Base-by-base conservation (phyloP, 176 grass and related monocot genomes). In the Saccharum officinarum region DNA sequence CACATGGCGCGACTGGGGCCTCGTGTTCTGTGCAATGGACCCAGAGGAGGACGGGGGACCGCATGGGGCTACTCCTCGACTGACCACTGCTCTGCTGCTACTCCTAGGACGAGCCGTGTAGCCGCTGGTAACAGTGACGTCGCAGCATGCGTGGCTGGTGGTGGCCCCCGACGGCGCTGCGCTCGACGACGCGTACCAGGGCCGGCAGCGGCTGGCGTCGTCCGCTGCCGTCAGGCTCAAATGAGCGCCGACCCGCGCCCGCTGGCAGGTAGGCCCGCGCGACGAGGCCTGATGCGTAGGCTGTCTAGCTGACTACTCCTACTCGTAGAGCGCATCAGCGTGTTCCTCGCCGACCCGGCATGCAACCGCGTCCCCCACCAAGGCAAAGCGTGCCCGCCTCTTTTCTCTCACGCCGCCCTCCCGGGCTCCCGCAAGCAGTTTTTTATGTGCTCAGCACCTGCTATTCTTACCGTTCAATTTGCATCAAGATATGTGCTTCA, bases 301-400 rank as follows among this genome's bases (percentile, higher is more conserved):
- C 63, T 20, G 25, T 14, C 6, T 66, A n/a, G 16, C 18, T 25
- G 55, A 13, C 13, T 12, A 39, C 18, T 33, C 33, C 33, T 33
- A 33, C 33, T 33, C 33, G 41, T 42, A 47, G 37, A 22, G n/a
- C 64, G 49, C 71, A 28, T 36, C 66, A 33, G 69, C 80, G 25
- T 87, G 81, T 84, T 76, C 89, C 89, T 91, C 85, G 75, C 76
- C 76, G 75, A 84, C 90, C 86, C 62, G 80, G 74, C 84, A 82
- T 38, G 74, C 76, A 15, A 49, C 46, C 45, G 45, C 12, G 45
- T 46, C 42, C 42, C 42, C 37, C 37, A 38, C 37, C 41, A 44
- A 8, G 10, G 40, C 40, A 44, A 20, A 18, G 17, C 4, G 23
- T 69, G 36, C 18, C 26, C 47, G 33, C 49, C 18, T 31, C 36